Base-by-base conservation (phyloP, 768 basidiomycete species). In the Cystofilobasidium bisporidii region DNA sequence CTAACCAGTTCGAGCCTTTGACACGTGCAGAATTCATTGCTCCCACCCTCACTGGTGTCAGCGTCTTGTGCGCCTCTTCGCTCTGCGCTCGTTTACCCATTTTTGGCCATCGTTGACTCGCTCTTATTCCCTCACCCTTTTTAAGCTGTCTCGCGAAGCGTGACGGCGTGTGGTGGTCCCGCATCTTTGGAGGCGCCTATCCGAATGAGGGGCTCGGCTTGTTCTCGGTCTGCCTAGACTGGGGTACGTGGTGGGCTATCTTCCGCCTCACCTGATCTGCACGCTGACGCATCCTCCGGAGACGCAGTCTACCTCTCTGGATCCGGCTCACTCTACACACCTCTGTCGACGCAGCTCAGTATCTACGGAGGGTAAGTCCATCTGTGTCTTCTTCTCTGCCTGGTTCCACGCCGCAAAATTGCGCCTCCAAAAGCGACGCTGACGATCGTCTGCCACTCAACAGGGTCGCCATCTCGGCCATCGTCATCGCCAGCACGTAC, bases 131-230 rank as follows among this genome's bases (percentile, higher is more conserved):
- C 61, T 71, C 64, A 48, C 47, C n/a, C n/a, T n/a, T n/a, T n/a
- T n/a, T n/a, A n/a, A n/a, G n/a, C 36, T 36, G 36, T 12, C 36
- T 36, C 36, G 36, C 48, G 4, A 50, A 69, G 65, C 71, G 73
- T 66, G 43, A 75, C 47, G 33, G 41, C 45, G 38, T 30, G 1
- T 63, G 61, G 61, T 43, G 24, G n/a, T 36, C 43, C 17, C 41
- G 61, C 69, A 72, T 79, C 64, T 79, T 79, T 67, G 78, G 77
- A 32, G 77, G 78, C 55, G 74, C 76, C 40, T 73, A 73, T 50
- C 76, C 75, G 62, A 79, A 79, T 72, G 77, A 78, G 10, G 78
- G 78, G 41, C 72, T 74, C 59, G 75, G 73, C 14, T 4, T 63
- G 11, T 62, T 62, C 45, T 62, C 61, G 18, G 50, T 70, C 59